Percentiles rank a stretch among this genome's conserved stretches.
These are phyloP conservation scores for Talaromyces albobiverticillius DNA, from an alignment of 2,329 filamentous ascomycete genomes.

Conservation along the genomic window DNA sequence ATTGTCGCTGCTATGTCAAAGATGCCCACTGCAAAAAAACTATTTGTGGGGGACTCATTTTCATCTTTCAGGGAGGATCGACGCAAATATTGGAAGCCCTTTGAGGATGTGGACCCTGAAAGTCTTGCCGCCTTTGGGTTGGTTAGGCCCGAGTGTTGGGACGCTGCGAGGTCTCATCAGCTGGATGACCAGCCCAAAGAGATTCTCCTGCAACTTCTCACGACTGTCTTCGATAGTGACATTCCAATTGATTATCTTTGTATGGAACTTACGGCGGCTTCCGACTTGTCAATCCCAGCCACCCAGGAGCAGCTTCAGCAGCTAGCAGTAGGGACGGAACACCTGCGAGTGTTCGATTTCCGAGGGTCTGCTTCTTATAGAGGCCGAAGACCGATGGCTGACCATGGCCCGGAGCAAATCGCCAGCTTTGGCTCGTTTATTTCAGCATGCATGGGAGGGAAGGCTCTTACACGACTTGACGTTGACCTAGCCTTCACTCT, in stretches of 20 bases:
- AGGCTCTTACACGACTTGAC: conserved; percentile 1
- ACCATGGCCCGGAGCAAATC: neutral
- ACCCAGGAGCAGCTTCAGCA: conserved; percentile 4
- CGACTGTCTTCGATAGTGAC: neutral
- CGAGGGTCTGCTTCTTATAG: neutral
- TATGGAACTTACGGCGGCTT: neutral
- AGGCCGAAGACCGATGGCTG: neutral
- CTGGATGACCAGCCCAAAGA: conserved; percentile 2
- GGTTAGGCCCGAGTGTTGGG: neutral
- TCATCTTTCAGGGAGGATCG: neutral
- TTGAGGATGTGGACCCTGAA: neutral
- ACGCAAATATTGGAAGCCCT: neutral
- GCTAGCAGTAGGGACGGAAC: neutral
- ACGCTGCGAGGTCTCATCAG: neutral
- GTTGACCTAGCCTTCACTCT: neutral
- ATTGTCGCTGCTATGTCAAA: conserved; percentile 3
- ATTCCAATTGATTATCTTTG: neutral
- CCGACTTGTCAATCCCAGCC: neutral
- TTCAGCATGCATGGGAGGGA: conserved; percentile 1
- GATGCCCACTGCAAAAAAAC: conserved; percentile 1
- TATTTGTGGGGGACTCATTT: too few species aligned
- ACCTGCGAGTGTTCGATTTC: neutral
- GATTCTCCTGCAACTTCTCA: neutral
- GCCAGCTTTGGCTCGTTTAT: conserved; percentile 3
- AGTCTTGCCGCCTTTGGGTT: neutral